Conservation (phyloP, 768 basidiomycete species). For the Ramaria sp. region DNA sequence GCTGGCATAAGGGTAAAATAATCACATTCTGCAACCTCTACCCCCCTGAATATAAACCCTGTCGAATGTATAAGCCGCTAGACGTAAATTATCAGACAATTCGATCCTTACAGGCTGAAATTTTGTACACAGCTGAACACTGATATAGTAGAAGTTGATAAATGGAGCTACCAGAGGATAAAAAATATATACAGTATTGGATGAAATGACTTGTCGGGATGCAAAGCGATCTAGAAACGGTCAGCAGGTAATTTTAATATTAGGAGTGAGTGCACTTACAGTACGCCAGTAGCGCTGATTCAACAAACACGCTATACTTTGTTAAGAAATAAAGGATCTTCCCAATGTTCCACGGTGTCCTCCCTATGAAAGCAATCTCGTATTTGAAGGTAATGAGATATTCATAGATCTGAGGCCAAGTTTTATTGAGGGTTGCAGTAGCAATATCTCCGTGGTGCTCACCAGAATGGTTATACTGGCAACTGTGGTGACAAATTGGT, state of each 20-base stretch:
- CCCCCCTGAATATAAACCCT: slow-evolving; percentile 1
- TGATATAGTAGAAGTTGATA: not conserved
- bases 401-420: slow-evolving; percentile 14
- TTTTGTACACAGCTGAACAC: not conserved
- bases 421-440: not conserved
- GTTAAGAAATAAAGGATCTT: slow-evolving; percentile 19
- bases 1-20: too few relatives aligned
- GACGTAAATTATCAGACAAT: not conserved
- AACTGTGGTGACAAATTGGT: not conserved
- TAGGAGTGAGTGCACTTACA: slow-evolving; percentile 2
- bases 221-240: not conserved
- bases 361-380: slow-evolving; percentile 19
- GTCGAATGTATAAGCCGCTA: not conserved
- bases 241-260: not conserved
- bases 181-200: not conserved
- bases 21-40: not conserved
- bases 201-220: not conserved
- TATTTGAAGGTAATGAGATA: slow-evolving; percentile 17
- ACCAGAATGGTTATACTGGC: not conserved
- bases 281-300: slow-evolving; percentile 7
- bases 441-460: not conserved
- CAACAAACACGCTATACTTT: slow-evolving; percentile 19
- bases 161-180: not conserved
- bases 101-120: not conserved
- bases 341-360: slow-evolving; percentile 14